A percentile compares a stretch with the other conserved stretches of the same genome.
Conservation (phyloP, 768 basidiomycete species). For the Phlebiopsis flavidoalba region DNA sequence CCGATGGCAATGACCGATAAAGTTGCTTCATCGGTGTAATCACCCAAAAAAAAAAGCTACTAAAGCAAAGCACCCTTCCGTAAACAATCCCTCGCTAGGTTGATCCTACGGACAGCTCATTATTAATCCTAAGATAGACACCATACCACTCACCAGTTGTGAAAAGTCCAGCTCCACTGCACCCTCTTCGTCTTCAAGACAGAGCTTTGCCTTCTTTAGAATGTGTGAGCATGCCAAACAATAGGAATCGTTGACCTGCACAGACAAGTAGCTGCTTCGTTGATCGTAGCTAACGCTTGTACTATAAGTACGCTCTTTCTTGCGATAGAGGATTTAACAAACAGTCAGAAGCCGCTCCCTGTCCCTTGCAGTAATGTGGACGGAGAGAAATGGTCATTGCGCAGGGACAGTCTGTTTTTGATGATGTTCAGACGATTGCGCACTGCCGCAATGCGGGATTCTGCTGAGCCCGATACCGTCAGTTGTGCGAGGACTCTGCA, state of each 20-base stretch:
- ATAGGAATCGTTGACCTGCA: constrained; percentile 82
- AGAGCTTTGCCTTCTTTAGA: constrained; percentile 88
- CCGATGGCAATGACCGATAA: constrained; percentile 91
- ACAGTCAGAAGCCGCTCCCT: constrained; percentile 86
- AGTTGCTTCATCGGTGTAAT: constrained; percentile 89
- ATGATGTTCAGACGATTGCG: constrained; percentile 88
- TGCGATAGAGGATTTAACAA: constrained; percentile 17
- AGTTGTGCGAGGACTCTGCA: constrained; percentile 47
- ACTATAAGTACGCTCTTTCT: constrained; percentile 1
- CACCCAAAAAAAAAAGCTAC: constrained; percentile 97
- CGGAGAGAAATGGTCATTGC: constrained; percentile 97
- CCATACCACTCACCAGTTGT: constrained; percentile 55
- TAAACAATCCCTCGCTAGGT: constrained; percentile 93
- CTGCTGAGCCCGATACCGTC: constrained; percentile 78
- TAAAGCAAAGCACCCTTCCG: constrained; percentile 92
- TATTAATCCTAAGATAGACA: constrained; percentile 7
- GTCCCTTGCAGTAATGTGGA: constrained; percentile 91
- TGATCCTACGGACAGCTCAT: constrained; percentile 48
- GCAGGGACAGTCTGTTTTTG: constrained; percentile 86
- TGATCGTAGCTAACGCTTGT: constrained; percentile 66
- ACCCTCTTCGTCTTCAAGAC: constrained; percentile 92
- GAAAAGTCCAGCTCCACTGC: constrained; percentile 84
- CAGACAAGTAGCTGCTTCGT: constrained; percentile 95
- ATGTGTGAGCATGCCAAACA: constrained; percentile 89
- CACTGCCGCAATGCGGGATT: constrained; percentile 72